Percentiles rank a stretch among this genome's conserved stretches.
phyloP scores from a whole-genome alignment of 495 filamentous ascomycete species.

The Aspergillus incahuasiensis region DNA sequence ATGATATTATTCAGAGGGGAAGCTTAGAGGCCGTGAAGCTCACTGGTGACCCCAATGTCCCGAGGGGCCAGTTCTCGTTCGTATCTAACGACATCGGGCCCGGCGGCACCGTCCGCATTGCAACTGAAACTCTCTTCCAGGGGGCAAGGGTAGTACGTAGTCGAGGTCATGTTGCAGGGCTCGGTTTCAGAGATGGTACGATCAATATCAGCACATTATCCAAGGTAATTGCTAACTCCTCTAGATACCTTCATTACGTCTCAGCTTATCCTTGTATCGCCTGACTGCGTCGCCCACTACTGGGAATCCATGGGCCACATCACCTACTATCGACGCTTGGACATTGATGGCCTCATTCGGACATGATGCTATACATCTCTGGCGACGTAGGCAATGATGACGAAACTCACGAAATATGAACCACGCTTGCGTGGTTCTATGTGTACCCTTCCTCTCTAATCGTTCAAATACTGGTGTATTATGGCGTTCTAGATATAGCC shows the following conservation, averaged over 20 bases:
- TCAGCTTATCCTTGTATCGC: constrained; percentile 75
- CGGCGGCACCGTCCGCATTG: constrained; percentile 54
- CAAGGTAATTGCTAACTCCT: background rate
- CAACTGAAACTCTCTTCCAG: constrained; percentile 61
- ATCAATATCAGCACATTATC: background rate
- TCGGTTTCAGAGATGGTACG: constrained; percentile 67
- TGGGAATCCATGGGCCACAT: constrained; percentile 79
- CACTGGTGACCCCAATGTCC: constrained; percentile 86
- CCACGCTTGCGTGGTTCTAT: background rate
- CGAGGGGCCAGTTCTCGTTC: constrained; percentile 78
- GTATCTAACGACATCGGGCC: constrained; percentile 69
- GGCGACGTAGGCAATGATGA: background rate
- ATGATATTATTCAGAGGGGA: constrained; percentile 37
- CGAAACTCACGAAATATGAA: background rate
- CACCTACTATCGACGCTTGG: constrained; percentile 71
- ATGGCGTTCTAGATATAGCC: background rate
- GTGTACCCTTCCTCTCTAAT: background rate
- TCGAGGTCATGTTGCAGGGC: constrained; percentile 68
- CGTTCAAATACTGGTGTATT: background rate
- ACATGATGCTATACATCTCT: constrained; percentile 29
- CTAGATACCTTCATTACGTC: constrained; percentile 67
- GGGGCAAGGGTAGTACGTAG: constrained; percentile 74
- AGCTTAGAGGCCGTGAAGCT: constrained; percentile 78
- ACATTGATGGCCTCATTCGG: constrained; percentile 72
- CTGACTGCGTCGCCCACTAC: constrained; percentile 72